phyloP scores from a whole-genome alignment of 805 yeast species.

The Pichia pseudocactophila region DNA sequence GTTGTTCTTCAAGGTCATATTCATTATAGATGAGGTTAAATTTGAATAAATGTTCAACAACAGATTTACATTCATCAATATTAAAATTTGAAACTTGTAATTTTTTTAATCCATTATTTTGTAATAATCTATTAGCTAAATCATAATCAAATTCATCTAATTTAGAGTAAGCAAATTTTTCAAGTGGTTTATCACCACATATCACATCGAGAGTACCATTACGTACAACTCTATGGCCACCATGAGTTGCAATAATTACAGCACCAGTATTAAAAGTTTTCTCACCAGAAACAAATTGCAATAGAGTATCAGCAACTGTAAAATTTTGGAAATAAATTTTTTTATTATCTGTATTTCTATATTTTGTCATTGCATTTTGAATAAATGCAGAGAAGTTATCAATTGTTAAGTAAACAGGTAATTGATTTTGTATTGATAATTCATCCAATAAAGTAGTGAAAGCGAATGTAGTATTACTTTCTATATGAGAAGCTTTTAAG shows the following conservation, averaged over 20 bases:
- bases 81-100: conserved; percentile 36
- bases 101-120: conserved; percentile 19
- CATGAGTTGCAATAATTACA: conserved; percentile 53
- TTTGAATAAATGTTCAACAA: conserved; percentile 35
- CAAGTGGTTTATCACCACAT: conserved; percentile 29
- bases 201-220: conserved; percentile 53
- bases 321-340: conserved; percentile 52
- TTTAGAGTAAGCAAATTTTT: conserved; percentile 69
- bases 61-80: conserved; percentile 35
- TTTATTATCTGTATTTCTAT: conserved; percentile 47
- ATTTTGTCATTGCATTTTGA: conserved; percentile 46
- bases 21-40: conserved; percentile 31
- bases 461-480: conserved; percentile 31
- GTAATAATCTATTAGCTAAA: conserved; percentile 39
- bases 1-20: conserved; percentile 24
- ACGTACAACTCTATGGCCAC: conserved; percentile 39
- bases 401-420: conserved; percentile 59
- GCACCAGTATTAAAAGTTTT: conserved; percentile 50
- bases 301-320: conserved; percentile 51
- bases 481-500: conserved; percentile 13
- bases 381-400: conserved; percentile 66
- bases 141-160: conserved; percentile 42
- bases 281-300: conserved; percentile 47
- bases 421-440: conserved; percentile 37
- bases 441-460: conserved; percentile 50